These are phyloP conservation scores for Citrullus amarus DNA, from an alignment of 306 rosid species.

Conservation along the genomic window DNA sequence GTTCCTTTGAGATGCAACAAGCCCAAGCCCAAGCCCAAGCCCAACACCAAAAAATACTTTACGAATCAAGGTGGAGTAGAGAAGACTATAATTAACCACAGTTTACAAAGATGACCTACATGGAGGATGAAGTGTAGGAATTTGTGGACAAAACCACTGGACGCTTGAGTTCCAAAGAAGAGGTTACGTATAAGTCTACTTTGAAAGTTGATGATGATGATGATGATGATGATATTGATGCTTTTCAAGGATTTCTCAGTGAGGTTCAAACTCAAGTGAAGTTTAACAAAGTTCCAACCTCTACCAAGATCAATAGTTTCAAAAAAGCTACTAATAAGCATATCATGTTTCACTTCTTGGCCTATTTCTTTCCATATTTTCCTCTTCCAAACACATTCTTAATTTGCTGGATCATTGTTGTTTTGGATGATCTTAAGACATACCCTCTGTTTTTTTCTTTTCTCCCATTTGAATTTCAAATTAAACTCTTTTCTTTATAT, in stretches of 20 bases:
- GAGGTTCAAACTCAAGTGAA: conserved; percentile 1
- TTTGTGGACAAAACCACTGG: background rate
- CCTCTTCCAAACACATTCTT: too few relatives aligned
- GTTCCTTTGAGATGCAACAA: background rate
- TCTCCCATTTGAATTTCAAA: background rate
- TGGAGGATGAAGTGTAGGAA: background rate
- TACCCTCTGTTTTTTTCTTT: background rate
- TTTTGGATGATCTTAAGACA: background rate
- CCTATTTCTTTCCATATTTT: background rate
- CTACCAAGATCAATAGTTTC: background rate
- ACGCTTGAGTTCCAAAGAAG: background rate
- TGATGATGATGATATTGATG: background rate
- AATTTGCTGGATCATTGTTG: background rate
- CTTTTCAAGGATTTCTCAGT: background rate
- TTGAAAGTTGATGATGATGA: background rate
- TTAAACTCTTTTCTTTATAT: background rate
- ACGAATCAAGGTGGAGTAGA: background rate
- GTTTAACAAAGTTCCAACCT: background rate
- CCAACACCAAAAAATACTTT: background rate
- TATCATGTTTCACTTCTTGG: background rate
- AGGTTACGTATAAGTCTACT: background rate
- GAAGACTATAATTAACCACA: background rate
- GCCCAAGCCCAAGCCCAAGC: too few relatives aligned
- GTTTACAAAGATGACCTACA: background rate
- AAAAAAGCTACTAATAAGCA: background rate